A percentile compares a stretch with the other conserved stretches of the same genome.
Conservation (phyloP, 768 basidiomycete species). For the Galerina marginata region DNA sequence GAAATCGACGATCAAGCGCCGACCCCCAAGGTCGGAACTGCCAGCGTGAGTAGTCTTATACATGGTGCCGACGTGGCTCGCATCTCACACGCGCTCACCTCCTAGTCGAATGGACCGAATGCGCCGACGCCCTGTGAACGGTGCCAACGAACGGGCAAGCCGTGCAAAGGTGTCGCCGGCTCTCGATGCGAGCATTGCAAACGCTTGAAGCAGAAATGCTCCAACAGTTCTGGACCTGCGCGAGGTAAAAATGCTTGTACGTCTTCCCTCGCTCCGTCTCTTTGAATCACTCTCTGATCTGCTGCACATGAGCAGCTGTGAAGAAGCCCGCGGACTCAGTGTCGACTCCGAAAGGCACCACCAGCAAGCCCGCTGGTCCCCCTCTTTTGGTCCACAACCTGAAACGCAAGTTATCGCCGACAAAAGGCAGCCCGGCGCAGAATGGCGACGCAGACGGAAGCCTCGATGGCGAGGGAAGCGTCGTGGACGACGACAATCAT, state of each 20-base stretch:
- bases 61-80: constrained; percentile 5
- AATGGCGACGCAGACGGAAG: constrained; percentile 31
- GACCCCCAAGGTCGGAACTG: constrained; percentile 17
- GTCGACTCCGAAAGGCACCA: constrained; percentile 21
- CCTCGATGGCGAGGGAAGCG: constrained; percentile 36
- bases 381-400: constrained; percentile 4
- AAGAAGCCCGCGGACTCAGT: constrained; percentile 27
- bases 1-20: constrained; percentile 35
- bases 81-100: constrained; percentile 20
- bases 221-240: constrained; percentile 49
- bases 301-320: constrained; percentile 20
- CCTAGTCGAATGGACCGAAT: constrained; percentile 10
- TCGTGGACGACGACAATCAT: constrained; percentile 41
- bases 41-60: constrained; percentile 22
- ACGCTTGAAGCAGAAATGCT: constrained; percentile 51
- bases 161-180: constrained; percentile 47
- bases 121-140: constrained; percentile 50
- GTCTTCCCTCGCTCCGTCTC: constrained; percentile 19
- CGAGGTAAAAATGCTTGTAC: constrained; percentile 45
- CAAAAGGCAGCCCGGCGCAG: constrained; percentile 17
- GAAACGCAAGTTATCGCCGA: constrained; percentile 36
- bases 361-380: constrained; percentile 14
- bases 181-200: constrained; percentile 54
- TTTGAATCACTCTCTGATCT: constrained; percentile 10
- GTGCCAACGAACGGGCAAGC: constrained; percentile 47